These are phyloP conservation scores for Teunomyces tritomae DNA, from an alignment of 805 yeast genomes.

Conservation along the genomic window DNA sequence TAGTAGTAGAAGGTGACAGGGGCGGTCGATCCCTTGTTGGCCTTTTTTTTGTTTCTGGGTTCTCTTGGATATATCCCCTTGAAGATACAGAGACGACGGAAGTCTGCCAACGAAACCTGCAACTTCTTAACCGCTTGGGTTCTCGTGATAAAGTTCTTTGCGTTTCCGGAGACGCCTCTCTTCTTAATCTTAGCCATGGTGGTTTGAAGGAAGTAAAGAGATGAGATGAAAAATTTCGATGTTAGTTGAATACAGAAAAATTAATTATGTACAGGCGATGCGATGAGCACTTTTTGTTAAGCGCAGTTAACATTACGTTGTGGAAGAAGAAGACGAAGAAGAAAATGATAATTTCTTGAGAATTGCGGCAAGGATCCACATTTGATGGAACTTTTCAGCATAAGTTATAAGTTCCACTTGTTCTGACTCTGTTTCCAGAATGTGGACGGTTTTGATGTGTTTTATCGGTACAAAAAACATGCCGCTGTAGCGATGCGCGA, in stretches of 20 bases:
- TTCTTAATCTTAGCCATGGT: constrained; percentile 68
- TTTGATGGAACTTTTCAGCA: constrained; percentile 24
- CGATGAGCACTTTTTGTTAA: too few relatives aligned
- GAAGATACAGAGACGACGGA: constrained; percentile 94
- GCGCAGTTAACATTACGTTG: too few relatives aligned
- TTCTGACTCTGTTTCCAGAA: not conserved
- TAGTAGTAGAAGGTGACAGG: constrained; percentile 91
- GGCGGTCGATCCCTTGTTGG: constrained; percentile 96
- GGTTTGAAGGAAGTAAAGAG: constrained; percentile 3
- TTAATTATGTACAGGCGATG: not conserved
- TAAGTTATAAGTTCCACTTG: constrained; percentile 10
- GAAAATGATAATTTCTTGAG: constrained; percentile 8
- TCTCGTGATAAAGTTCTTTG: constrained; percentile 88
- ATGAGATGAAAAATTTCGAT: constrained; percentile 11
- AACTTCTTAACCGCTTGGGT: constrained; percentile 90
- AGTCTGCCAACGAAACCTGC: constrained; percentile 93
- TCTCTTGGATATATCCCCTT: constrained; percentile 98
- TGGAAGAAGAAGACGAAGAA: too few relatives aligned
- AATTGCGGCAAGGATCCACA: constrained; percentile 26
- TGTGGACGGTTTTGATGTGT: not conserved
- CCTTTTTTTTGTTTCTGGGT: constrained; percentile 93
- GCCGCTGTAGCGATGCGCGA: constrained; percentile 21
- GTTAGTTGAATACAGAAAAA: not conserved
- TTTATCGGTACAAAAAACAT: constrained; percentile 23
- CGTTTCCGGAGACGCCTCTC: constrained; percentile 84